A percentile compares a stretch with the other conserved stretches of the same genome.
Evolutionary conservation across 805 yeast genomes (phyloP).

Genomic region (Spathaspora girioi): DNA sequence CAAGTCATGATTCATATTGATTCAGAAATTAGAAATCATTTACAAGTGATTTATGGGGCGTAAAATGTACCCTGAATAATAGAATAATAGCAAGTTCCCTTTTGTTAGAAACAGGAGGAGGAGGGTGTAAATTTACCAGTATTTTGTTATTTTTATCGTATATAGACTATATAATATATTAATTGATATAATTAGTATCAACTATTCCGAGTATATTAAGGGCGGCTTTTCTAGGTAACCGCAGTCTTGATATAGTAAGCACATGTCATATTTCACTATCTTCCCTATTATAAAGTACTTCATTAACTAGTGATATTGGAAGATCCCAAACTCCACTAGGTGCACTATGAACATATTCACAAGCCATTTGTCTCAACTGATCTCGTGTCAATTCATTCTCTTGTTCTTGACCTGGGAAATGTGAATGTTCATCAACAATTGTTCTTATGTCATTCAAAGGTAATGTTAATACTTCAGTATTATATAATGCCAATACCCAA

Average conservation of each 20-base stretch:
- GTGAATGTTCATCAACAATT: conserved; percentile 64
- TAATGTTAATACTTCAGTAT: conserved; percentile 69
- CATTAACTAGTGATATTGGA: conserved; percentile 68
- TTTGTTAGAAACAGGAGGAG: not conserved
- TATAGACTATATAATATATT: conserved; percentile 1
- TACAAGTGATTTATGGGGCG: conserved; percentile 18
- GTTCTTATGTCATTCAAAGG: conserved; percentile 56
- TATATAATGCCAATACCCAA: conserved; percentile 65
- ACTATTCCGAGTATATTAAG: too few species aligned
- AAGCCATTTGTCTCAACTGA: conserved; percentile 9
- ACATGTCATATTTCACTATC: conserved; percentile 4
- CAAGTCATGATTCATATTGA: conserved; percentile 31
- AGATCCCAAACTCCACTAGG: conserved; percentile 88
- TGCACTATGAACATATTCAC: conserved; percentile 47
- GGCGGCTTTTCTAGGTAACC: too few species aligned
- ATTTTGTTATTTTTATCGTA: not conserved
- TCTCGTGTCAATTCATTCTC: conserved; percentile 1
- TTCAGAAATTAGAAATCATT: conserved; percentile 20
- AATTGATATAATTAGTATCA: not conserved
- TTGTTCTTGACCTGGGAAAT: conserved; percentile 17
- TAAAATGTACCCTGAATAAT: not conserved
- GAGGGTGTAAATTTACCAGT: not conserved
- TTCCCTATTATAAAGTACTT: conserved; percentile 47
- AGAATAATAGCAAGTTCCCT: not conserved
- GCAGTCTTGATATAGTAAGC: too few species aligned